phyloP scores from a whole-genome alignment of 2,329 filamentous ascomycete genomes.

The Fusarium sulawesiense region DNA sequence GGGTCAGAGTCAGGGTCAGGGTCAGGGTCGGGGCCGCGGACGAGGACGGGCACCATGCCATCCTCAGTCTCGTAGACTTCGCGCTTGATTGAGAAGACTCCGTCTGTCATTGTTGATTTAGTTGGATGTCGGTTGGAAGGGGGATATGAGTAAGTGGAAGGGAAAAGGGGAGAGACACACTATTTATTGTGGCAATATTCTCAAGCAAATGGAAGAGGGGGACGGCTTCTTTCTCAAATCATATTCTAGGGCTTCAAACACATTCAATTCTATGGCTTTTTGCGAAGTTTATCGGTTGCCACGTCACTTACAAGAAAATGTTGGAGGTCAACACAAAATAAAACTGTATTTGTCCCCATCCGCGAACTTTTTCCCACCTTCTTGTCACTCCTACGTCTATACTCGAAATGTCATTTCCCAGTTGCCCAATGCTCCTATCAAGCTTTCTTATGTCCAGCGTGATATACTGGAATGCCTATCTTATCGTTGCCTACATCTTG shows the following conservation, averaged over 20 bases:
- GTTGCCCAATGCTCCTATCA: constrained; percentile 34
- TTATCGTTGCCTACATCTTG: constrained; percentile 23
- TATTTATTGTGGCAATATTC: background rate
- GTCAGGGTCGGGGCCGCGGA: background rate
- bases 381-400: background rate
- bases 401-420: constrained; percentile 15
- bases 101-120: background rate
- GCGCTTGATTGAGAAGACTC: background rate
- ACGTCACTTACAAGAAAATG: background rate
- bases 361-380: background rate
- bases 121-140: background rate
- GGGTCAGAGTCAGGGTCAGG: background rate
- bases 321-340: background rate
- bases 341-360: background rate
- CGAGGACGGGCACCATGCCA: background rate
- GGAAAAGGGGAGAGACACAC: background rate
- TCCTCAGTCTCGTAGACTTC: background rate
- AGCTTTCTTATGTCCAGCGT: constrained; percentile 29
- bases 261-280: background rate
- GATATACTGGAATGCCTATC: constrained; percentile 40
- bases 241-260: background rate
- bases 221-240: background rate
- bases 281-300: constrained; percentile 2
- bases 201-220: background rate
- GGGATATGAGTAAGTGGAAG: background rate